Conservation (phyloP, 768 basidiomycete genomes). For the Lactarius vividus region DNA sequence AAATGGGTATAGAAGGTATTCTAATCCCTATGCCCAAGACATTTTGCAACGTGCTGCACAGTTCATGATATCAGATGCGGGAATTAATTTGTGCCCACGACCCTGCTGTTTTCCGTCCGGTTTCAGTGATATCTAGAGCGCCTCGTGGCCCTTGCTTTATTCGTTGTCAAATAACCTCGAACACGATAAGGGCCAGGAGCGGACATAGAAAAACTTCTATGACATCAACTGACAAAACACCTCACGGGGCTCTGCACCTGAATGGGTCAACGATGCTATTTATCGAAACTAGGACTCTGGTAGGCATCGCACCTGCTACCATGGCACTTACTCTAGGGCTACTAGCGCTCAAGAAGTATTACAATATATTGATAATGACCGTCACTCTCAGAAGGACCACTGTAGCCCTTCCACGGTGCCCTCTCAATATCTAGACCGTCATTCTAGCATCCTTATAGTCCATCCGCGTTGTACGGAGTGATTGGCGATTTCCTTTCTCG, state of each 20-base stretch:
- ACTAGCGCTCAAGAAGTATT: neutral
- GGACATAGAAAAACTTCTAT: neutral
- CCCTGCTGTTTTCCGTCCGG: neutral
- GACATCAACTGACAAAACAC: neutral
- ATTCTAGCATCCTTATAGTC: neutral
- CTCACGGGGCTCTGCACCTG: neutral
- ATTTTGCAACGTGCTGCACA: neutral
- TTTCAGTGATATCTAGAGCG: neutral
- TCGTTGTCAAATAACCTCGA: neutral
- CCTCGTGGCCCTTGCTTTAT: neutral
- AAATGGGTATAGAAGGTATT: neutral
- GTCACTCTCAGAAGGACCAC: slow-evolving; percentile 1
- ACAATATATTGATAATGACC: neutral
- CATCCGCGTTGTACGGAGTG: slow-evolving; percentile 1
- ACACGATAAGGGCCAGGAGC: neutral
- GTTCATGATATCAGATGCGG: neutral
- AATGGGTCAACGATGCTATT: neutral
- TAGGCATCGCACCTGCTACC: neutral
- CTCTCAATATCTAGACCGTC: slow-evolving; percentile 8
- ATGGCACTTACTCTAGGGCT: neutral
- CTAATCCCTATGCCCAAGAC: neutral
- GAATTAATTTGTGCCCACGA: neutral
- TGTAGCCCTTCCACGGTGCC: neutral
- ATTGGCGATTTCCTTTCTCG: neutral
- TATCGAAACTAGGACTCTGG: neutral